A percentile compares a stretch with the other conserved stretches of the same genome.
Evolutionary conservation across 352 stramenopile species (phyloP).

Genomic region (Phytophthora colocasiae): DNA sequence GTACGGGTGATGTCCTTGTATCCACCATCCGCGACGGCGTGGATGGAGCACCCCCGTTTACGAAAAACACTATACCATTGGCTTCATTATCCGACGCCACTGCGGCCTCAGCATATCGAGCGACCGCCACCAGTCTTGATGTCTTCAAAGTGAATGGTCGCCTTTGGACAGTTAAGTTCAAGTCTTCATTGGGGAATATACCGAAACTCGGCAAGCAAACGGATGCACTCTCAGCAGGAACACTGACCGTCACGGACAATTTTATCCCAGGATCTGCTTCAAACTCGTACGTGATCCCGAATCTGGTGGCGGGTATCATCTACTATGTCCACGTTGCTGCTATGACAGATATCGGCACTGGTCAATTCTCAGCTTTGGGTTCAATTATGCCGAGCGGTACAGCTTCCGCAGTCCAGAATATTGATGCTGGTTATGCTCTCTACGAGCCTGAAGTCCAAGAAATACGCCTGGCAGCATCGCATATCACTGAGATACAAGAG

Average conservation of each 20-base stretch:
- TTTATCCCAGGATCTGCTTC: constrained; percentile 56
- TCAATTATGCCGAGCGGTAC: constrained; percentile 60
- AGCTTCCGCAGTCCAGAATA: constrained; percentile 54
- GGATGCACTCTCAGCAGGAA: constrained; percentile 19
- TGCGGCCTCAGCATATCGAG: constrained; percentile 41
- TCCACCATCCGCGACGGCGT: constrained; percentile 44
- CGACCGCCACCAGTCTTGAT: constrained; percentile 43
- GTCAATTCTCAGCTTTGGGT: constrained; percentile 44
- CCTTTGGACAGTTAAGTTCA: constrained; percentile 83
- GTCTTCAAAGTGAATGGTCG: constrained; percentile 84
- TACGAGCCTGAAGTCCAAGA: constrained; percentile 72
- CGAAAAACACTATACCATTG: constrained; percentile 57
- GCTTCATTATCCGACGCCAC: constrained; percentile 33
- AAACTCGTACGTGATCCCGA: constrained; percentile 56
- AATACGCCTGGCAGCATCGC: constrained; percentile 66
- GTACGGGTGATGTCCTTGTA: constrained; percentile 40
- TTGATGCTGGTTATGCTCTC: constrained; percentile 65
- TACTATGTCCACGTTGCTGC: constrained; percentile 77
- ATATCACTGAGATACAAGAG: constrained; percentile 74
- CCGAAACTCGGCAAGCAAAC: constrained; percentile 47
- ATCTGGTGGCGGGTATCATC: constrained; percentile 65
- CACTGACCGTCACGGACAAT: constrained; percentile 47
- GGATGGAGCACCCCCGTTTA: constrained; percentile 40
- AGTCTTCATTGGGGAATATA: constrained; percentile 75
- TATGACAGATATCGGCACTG: constrained; percentile 60